Evolutionary conservation across 208 protist genomes (phyloP).

Genomic region (Acanthamoeba triangularis): DNA sequence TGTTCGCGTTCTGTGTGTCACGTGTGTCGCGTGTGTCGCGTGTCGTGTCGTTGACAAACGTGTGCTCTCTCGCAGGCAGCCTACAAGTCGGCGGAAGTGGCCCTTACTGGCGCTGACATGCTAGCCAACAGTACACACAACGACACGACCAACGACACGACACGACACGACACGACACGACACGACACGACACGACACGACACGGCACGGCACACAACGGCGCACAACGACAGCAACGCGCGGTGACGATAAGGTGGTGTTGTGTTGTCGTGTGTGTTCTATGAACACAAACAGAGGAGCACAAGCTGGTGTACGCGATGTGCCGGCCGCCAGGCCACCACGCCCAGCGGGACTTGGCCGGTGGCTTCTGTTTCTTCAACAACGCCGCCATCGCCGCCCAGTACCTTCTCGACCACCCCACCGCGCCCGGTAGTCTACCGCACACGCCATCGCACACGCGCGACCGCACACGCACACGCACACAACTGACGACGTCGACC

Average conservation of each 20-base stretch:
- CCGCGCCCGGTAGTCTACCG: background rate
- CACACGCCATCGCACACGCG: background rate
- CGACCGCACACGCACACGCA: background rate
- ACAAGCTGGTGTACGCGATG: conserved; percentile 54
- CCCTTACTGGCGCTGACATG: conserved; percentile 57
- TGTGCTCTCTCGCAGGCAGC: background rate
- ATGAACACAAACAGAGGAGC: conserved; percentile 7
- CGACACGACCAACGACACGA: background rate
- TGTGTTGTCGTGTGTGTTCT: background rate
- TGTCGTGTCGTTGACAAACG: background rate
- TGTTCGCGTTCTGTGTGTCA: background rate
- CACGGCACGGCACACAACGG: no score
- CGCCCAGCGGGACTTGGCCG: conserved; percentile 59
- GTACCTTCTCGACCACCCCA: conserved; percentile 52
- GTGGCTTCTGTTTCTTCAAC: conserved; percentile 84
- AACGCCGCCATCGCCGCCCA: conserved; percentile 80
- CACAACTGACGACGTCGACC: background rate
- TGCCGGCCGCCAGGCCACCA: conserved; percentile 82
- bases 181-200: background rate
- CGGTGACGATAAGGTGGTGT: no score
- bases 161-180: background rate
- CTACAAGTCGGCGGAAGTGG: conserved; percentile 50
- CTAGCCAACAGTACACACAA: conserved; percentile 10
- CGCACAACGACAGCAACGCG: no score
- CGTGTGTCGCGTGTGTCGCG: background rate